Evolutionary conservation across 805 yeast species (phyloP).

Genomic region (Candida ponderosae): DNA sequence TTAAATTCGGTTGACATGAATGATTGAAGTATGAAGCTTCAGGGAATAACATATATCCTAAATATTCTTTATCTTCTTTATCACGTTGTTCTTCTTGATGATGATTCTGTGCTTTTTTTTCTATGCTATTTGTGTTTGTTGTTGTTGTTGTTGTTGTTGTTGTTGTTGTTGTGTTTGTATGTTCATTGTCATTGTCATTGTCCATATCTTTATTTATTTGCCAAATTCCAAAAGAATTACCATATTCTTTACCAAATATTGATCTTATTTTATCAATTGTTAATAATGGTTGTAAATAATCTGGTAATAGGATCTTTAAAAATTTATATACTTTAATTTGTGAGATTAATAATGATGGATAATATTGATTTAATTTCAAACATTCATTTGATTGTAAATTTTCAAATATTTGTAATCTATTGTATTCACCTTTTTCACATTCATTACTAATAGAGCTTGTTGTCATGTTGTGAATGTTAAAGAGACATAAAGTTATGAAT

Average conservation of each 20-base stretch:
- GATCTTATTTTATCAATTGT: slow-evolving; percentile 33
- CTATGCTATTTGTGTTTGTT: no score
- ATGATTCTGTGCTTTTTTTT: no score
- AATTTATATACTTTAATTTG: slow-evolving; percentile 42
- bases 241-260: slow-evolving; percentile 51
- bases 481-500: slow-evolving; percentile 34
- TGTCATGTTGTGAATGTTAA: slow-evolving; percentile 19
- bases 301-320: slow-evolving; percentile 31
- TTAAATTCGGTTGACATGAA: slow-evolving; percentile 51
- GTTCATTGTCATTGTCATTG: no score
- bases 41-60: slow-evolving; percentile 56
- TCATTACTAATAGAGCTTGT: background rate
- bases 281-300: slow-evolving; percentile 25
- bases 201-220: no score
- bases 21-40: slow-evolving; percentile 64
- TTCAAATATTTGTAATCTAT: slow-evolving; percentile 21
- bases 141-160: no score
- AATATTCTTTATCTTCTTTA: slow-evolving; percentile 41
- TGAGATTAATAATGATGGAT: slow-evolving; percentile 39
- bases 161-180: no score
- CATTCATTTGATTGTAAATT: slow-evolving; percentile 45
- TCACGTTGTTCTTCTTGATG: no score
- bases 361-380: slow-evolving; percentile 31
- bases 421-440: no score
- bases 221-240: slow-evolving; percentile 69